Evolutionary conservation across 2,329 filamentous ascomycete genomes (phyloP).

Genomic region (Madurella mycetomatis): DNA sequence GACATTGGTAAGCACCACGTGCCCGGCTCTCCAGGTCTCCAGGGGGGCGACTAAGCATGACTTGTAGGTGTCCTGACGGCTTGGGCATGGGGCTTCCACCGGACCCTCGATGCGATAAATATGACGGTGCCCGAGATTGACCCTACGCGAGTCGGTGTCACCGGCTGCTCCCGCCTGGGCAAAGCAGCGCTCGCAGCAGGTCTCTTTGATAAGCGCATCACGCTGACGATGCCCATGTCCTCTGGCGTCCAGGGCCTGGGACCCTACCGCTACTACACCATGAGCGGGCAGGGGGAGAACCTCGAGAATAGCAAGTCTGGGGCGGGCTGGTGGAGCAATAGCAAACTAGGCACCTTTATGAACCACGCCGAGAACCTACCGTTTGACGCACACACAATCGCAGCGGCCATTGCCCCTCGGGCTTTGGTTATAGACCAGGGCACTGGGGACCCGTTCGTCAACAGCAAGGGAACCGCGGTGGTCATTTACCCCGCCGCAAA

Average conservation of each 20-base stretch:
- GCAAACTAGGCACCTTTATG: conserved; percentile 49
- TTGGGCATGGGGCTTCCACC: conserved; percentile 53
- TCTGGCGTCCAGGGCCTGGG: conserved; percentile 52
- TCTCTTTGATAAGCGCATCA: conserved; percentile 48
- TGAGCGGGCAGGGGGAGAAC: conserved; percentile 43
- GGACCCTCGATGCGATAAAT: conserved; percentile 49
- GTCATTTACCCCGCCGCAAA: conserved; percentile 49
- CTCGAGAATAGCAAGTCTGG: conserved; percentile 47
- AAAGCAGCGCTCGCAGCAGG: conserved; percentile 51
- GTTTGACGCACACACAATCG: conserved; percentile 55
- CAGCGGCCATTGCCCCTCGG: conserved; percentile 53
- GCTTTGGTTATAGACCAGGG: conserved; percentile 54
- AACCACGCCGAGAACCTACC: conserved; percentile 52
- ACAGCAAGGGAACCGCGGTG: conserved; percentile 46
- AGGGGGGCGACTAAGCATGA: neutral
- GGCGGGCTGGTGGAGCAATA: conserved; percentile 55
- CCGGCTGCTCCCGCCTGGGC: conserved; percentile 51
- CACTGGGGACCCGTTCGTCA: conserved; percentile 44
- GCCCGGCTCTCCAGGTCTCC: neutral
- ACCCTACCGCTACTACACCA: conserved; percentile 46
- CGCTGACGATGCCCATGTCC: conserved; percentile 53
- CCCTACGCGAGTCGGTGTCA: conserved; percentile 41
- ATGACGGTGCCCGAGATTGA: conserved; percentile 44
- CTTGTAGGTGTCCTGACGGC: conserved; percentile 43
- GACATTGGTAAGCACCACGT: conserved; percentile 39